Evolutionary conservation across 305 asterid species (phyloP).

Genomic region (Lippia alba): DNA sequence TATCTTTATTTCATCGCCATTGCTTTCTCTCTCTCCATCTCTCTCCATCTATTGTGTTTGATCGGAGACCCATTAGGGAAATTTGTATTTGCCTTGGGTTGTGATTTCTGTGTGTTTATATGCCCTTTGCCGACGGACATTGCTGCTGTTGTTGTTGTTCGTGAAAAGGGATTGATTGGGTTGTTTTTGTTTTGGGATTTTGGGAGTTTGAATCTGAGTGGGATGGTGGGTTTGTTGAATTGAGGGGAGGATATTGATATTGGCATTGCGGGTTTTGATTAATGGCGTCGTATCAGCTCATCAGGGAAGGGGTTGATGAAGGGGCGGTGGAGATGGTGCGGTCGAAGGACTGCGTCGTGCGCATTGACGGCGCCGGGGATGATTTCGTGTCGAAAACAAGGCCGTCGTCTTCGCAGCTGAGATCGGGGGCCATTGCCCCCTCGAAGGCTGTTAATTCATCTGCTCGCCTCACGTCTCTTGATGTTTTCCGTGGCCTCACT

Average conservation of each 20-base stretch:
- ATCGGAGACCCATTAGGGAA: neutral
- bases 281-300: conserved; percentile 51
- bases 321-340: conserved; percentile 28
- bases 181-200: conserved; percentile 7
- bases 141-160: conserved; percentile 8
- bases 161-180: conserved; percentile 15
- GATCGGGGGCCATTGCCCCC: conserved; percentile 3
- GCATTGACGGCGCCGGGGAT: conserved; percentile 30
- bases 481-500: conserved; percentile 69
- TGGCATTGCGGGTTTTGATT: conserved; percentile 11
- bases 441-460: conserved; percentile 23
- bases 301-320: conserved; percentile 32
- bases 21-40: neutral
- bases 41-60: neutral
- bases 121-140: no score
- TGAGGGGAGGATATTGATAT: neutral
- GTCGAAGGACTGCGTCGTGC: conserved; percentile 33
- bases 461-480: conserved; percentile 64
- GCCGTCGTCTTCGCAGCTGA: conserved; percentile 35
- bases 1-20: conserved; percentile 9
- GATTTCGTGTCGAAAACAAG: conserved; percentile 39
- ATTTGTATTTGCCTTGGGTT: no score
- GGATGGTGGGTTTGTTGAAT: neutral
- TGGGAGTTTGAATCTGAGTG: neutral
- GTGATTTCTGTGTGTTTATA: no score